Evolutionary conservation across 164 flowering plant genomes (phyloP).

Genomic region (Pachysandra terminalis): DNA sequence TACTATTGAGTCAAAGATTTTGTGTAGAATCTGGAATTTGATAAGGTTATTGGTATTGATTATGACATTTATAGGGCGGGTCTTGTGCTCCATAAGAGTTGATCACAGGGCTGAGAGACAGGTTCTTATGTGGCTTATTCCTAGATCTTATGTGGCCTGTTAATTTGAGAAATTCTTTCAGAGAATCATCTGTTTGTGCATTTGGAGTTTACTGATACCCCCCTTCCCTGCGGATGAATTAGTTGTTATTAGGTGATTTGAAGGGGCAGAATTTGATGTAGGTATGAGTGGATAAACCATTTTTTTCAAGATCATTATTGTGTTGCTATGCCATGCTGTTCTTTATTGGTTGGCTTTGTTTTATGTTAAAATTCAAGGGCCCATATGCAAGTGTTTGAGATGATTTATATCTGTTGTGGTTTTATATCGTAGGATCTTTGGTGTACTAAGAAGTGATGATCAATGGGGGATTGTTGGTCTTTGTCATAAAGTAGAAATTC

Average conservation of each 20-base stretch:
- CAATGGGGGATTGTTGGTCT: background rate
- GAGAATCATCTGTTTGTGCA: too few species aligned
- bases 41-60: background rate
- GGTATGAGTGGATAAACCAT: background rate
- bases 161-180: too few species aligned
- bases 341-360: background rate
- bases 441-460: background rate
- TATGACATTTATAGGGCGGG: background rate
- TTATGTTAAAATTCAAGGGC: background rate
- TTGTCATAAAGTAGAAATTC: background rate
- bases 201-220: too few species aligned
- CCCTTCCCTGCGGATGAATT: too few species aligned
- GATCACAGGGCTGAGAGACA: too few species aligned
- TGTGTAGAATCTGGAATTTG: background rate
- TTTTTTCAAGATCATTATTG: too few species aligned
- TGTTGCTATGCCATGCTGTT: background rate
- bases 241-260: background rate
- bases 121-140: too few species aligned
- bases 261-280: background rate
- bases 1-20: background rate
- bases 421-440: too few species aligned
- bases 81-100: background rate
- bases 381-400: background rate
- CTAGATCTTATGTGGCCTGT: too few species aligned
- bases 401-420: too few species aligned